Base-by-base conservation (phyloP, 768 basidiomycete species). In the Kwoniella dejecticola region DNA sequence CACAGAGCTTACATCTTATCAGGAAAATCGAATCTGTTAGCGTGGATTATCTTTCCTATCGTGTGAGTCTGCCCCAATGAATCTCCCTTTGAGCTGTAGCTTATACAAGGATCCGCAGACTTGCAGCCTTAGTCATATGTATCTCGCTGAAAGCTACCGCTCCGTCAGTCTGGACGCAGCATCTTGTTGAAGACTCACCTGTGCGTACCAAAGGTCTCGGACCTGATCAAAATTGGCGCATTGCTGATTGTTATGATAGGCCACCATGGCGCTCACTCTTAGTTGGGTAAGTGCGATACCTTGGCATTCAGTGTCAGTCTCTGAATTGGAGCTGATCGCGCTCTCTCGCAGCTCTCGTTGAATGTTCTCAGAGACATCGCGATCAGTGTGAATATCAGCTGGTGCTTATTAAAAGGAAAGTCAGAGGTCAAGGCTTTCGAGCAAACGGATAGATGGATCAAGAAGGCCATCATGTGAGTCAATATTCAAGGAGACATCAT, bases 401-500 rank as follows among this genome's bases (percentile, higher is more conserved):
- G 33, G 44, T 29, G 52, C 11, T n/a, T 62, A 13, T n/a, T 48
- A 8, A 44, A 12, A 4, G 21, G 30, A n/a, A 44, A 53, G 23
- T 23, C 49, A 12, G 24, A 15, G 5, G 40, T 62, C 3, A 23
- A 48, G 23, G 45, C 23, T 4, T 62, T 54, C 27, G 44, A 46
- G 24, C 17, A 29, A 15, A 48, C 52, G 2, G 60, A 62, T 33
- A 33, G 23, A 11, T 24, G 45, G 45, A 40, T 47, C 2, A 62
- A 47, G 24, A 53, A 55, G 27, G 6, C 44, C 1, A 12, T 62
- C 33, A 31, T 62, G 60, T 62, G 36, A 48, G 60, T 62, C 21
- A 17, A n/a, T n/a, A n/a, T n/a, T n/a, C n/a, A n/a, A n/a, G n/a
- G n/a, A n/a, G n/a, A n/a, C n/a, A n/a, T n/a, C n/a, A n/a, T n/a